phyloP scores from a whole-genome alignment of 176 grass and related monocot genomes.

The Dactylis glomerata region DNA sequence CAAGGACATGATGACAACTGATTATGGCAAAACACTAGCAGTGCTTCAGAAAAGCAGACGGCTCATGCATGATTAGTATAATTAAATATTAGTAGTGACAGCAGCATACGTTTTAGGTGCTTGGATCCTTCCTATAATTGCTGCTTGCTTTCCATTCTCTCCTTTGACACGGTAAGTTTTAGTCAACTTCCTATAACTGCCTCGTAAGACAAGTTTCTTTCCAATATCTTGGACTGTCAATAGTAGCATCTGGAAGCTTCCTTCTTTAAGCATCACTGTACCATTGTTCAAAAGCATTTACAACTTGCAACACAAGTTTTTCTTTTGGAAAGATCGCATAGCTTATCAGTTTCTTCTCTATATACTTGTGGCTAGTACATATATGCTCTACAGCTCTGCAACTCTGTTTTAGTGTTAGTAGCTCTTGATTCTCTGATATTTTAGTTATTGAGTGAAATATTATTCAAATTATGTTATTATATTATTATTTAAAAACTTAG shows the following conservation, averaged over 20 bases:
- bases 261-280: slow-evolving; percentile 35
- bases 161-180: slow-evolving; percentile 40
- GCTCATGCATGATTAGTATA: slow-evolving; percentile 45
- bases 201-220: slow-evolving; percentile 58
- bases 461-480: not conserved
- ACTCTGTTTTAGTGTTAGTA: not conserved
- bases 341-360: not conserved
- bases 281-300: slow-evolving; percentile 34
- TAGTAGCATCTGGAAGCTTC: slow-evolving; percentile 38
- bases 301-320: slow-evolving; percentile 33
- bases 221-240: slow-evolving; percentile 23
- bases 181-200: slow-evolving; percentile 65
- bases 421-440: not conserved
- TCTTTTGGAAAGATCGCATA: not conserved
- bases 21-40: slow-evolving; percentile 35
- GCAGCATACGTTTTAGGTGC: slow-evolving; percentile 35
- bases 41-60: slow-evolving; percentile 36
- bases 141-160: slow-evolving; percentile 41
- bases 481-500: not conserved
- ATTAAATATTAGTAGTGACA: slow-evolving; percentile 43
- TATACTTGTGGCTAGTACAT: not conserved
- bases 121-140: slow-evolving; percentile 52
- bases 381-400: not conserved
- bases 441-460: slow-evolving; percentile 5
- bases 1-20: slow-evolving; percentile 53